Evolutionary conservation across 495 filamentous ascomycete genomes (phyloP), one percentile per base, ranked within the genome.

Genomic region (Penicillium ochrochloron): DNA sequence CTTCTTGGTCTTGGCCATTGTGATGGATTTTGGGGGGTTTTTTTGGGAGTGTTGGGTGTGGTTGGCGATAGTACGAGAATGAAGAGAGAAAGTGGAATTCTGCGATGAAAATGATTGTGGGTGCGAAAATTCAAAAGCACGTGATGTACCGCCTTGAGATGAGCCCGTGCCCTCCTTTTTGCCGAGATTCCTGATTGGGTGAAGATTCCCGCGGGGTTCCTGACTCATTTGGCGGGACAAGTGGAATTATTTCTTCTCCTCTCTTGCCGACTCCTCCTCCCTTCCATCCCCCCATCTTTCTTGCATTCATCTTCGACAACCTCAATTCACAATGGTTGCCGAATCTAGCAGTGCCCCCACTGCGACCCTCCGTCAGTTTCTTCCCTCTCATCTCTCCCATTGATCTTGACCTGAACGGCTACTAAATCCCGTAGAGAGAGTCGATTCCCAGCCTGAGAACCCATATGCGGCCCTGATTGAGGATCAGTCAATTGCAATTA

Each of bases 381-480:
- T 19, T 19, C 35, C 6, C 66, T 50, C 62, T 66, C 58, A 34
- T 63, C 54, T 55, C 48, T 4, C 62, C 48, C 4, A 15, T 59
- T 60, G 31, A 59, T 54, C 15, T 33, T 59, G 34, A 57, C 8
- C 19, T 72, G 72, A 66, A 77, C 75, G 69, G 77, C 77, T 85
- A 80, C 83, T 85, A 84, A 85, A 85, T 85, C 83, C 83, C 83
- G 83, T 84, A 90, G 88, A 85, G 79, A 84, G 80, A 77, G 75
- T 85, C 74, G 77, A 76, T 61, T 75, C 78, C 48, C 92, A 97
- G 75, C 88, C 92, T 70, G 94, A 97, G 81, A 99, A 97, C 81
- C 93, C 94, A 25, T 97, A 93, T 75, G 89, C 91, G 57, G 77
- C 82, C 39, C 81, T 99, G 66, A 96, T 99, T 64, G 89, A 92